phyloP scores from a whole-genome alignment of 2,329 filamentous ascomycete species.

The Bipolaris oryzae region DNA sequence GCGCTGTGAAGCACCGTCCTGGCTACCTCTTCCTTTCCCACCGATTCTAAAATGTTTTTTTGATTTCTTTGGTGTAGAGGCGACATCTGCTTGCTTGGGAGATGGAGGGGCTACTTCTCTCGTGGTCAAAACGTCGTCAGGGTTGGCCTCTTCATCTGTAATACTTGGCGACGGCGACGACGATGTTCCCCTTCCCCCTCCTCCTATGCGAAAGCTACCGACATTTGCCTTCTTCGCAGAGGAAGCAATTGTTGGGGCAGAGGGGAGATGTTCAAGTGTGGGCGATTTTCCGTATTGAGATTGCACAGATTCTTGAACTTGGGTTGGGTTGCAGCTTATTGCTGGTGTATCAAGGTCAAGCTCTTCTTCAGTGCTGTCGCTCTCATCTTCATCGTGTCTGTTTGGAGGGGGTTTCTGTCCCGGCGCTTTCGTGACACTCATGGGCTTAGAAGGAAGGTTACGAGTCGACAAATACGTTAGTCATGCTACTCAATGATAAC shows the following conservation, averaged over 20 bases:
- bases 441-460: slow-evolving; percentile 3
- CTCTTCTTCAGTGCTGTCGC: slow-evolving; percentile 19
- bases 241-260: slow-evolving; percentile 5
- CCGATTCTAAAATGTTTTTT: slow-evolving; percentile 42
- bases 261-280: slow-evolving; percentile 8
- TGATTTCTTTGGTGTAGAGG: slow-evolving; percentile 19
- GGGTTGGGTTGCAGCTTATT: slow-evolving; percentile 18
- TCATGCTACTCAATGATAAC: background rate
- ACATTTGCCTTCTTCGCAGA: slow-evolving; percentile 21
- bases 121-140: background rate
- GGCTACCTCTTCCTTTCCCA: slow-evolving; percentile 30
- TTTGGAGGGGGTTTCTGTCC: background rate
- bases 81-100: slow-evolving; percentile 10
- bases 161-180: background rate
- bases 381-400: background rate
- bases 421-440: background rate
- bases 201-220: slow-evolving; percentile 40
- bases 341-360: slow-evolving; percentile 49
- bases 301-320: background rate
- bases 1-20: slow-evolving; percentile 11
- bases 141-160: background rate
- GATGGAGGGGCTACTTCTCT: slow-evolving; percentile 4
- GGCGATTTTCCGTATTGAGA: slow-evolving; percentile 6
- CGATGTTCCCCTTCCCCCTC: slow-evolving; percentile 22
- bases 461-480: slow-evolving; percentile 22